These are phyloP conservation scores for Pestalotiopsis sp. DNA, from an alignment of 2,329 filamentous ascomycete species.

Conservation along the genomic window DNA sequence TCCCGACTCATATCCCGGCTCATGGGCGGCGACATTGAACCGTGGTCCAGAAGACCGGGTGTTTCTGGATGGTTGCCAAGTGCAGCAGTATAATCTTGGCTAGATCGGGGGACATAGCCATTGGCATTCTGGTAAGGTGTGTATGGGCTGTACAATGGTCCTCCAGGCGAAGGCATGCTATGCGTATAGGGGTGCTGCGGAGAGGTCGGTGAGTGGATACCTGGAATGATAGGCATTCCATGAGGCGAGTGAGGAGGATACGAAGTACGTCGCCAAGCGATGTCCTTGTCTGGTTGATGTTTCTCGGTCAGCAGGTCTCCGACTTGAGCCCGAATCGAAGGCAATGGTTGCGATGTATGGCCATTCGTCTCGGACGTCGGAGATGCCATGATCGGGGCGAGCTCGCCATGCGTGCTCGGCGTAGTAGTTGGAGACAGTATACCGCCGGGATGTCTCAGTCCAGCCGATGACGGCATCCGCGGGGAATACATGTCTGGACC, in stretches of 20 bases:
- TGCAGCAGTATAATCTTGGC: conserved; percentile 42
- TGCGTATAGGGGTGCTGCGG: conserved; percentile 49
- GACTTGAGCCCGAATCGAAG: conserved; percentile 38
- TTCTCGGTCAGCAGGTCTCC: conserved; percentile 37
- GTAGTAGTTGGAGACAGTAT: conserved; percentile 36
- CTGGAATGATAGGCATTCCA: conserved; percentile 28
- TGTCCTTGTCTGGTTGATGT: conserved; percentile 26
- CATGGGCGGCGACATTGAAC: conserved; percentile 45
- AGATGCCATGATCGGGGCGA: conserved; percentile 38
- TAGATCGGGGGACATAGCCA: conserved; percentile 35
- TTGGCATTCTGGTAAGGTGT: conserved; percentile 32
- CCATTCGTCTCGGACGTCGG: conserved; percentile 40
- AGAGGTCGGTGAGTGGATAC: conserved; percentile 51
- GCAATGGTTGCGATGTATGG: conserved; percentile 41
- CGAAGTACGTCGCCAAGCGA: conserved; percentile 26
- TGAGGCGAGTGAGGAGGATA: conserved; percentile 40
- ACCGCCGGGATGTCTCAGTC: conserved; percentile 33
- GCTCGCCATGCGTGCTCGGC: conserved; percentile 30
- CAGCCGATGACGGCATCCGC: conserved; percentile 24
- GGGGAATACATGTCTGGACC: conserved; percentile 29
- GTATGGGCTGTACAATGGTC: conserved; percentile 42
- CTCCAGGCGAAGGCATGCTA: conserved; percentile 48
- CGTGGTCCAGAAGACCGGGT: conserved; percentile 38
- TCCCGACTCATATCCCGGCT: conserved; percentile 35
- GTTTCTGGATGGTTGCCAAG: conserved; percentile 47